phyloP scores from a whole-genome alignment of 352 stramenopile species.

The Globisporangium sylvaticum region DNA sequence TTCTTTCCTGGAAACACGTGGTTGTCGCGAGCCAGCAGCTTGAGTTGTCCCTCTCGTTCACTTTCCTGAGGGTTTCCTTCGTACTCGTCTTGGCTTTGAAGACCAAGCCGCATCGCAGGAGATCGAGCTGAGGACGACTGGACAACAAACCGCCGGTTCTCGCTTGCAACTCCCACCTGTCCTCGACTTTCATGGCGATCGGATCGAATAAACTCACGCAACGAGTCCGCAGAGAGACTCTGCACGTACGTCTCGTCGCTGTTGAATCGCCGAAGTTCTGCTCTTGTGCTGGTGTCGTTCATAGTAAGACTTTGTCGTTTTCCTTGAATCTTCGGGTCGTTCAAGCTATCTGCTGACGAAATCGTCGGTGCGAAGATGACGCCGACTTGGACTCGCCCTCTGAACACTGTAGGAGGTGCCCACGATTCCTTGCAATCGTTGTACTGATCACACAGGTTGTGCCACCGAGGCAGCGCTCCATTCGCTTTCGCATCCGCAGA shows the following conservation, averaged over 20 bases:
- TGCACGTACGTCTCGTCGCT: constrained; percentile 51
- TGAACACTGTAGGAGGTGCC: constrained; percentile 79
- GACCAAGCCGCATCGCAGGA: neutral
- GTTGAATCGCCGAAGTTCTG: constrained; percentile 24
- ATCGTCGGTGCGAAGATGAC: constrained; percentile 78
- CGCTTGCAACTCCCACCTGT: constrained; percentile 20
- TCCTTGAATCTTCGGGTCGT: constrained; percentile 43
- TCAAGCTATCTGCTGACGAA: constrained; percentile 40
- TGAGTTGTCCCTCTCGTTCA: constrained; percentile 31
- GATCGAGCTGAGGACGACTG: constrained; percentile 16
- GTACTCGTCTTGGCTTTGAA: neutral
- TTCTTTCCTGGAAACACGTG: constrained; percentile 65
- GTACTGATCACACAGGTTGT: constrained; percentile 86
- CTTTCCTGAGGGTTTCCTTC: constrained; percentile 15
- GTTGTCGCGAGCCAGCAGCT: constrained; percentile 46
- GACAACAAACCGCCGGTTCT: constrained; percentile 24
- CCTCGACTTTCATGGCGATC: constrained; percentile 31
- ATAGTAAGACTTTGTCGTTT: constrained; percentile 24
- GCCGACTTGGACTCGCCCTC: constrained; percentile 67
- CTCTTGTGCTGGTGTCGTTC: neutral
- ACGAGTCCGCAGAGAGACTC: constrained; percentile 50
- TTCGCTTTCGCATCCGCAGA: constrained; percentile 82
- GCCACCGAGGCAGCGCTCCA: constrained; percentile 70
- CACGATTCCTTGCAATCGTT: constrained; percentile 85
- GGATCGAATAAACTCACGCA: constrained; percentile 49